Evolutionary conservation across 192 early-diverging fungal species (phyloP).

Genomic region (Obelidium mucronatum): DNA sequence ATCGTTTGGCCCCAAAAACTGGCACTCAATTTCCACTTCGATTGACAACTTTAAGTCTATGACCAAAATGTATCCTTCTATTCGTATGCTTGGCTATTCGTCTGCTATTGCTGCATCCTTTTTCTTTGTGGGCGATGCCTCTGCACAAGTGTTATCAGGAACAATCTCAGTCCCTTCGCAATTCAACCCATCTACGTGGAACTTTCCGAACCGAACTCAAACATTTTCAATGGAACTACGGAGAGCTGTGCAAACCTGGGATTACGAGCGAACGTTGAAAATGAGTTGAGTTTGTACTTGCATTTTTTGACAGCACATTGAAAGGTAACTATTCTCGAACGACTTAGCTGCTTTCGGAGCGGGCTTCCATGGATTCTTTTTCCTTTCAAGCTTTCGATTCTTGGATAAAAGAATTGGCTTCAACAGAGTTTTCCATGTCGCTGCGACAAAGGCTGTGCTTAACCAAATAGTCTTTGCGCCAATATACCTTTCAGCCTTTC

Average conservation of each 20-base stretch:
- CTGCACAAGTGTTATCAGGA: background rate
- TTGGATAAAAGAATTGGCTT: background rate
- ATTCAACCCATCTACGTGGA: background rate
- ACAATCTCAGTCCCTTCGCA: no score
- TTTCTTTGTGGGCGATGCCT: background rate
- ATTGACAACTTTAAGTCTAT: no score
- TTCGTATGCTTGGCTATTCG: no score
- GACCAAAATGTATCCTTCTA: no score
- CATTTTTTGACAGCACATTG: no score
- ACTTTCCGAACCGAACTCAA: no score
- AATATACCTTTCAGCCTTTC: background rate
- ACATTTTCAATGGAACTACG: no score
- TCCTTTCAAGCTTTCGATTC: background rate
- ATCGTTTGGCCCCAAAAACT: no score
- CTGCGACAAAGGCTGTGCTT: background rate
- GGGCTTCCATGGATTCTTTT: background rate
- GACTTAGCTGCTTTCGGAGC: conserved; percentile 3
- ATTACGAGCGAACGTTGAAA: background rate
- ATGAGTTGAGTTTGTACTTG: no score
- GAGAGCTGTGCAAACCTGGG: no score
- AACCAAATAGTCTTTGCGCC: conserved; percentile 6
- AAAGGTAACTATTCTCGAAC: no score
- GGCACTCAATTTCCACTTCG: no score
- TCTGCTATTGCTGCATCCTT: conserved; percentile 8
- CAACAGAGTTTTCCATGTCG: background rate